These are phyloP conservation scores for Marasmius sp. DNA, from an alignment of 1,284 basidiomycete genomes.

Conservation along the genomic window DNA sequence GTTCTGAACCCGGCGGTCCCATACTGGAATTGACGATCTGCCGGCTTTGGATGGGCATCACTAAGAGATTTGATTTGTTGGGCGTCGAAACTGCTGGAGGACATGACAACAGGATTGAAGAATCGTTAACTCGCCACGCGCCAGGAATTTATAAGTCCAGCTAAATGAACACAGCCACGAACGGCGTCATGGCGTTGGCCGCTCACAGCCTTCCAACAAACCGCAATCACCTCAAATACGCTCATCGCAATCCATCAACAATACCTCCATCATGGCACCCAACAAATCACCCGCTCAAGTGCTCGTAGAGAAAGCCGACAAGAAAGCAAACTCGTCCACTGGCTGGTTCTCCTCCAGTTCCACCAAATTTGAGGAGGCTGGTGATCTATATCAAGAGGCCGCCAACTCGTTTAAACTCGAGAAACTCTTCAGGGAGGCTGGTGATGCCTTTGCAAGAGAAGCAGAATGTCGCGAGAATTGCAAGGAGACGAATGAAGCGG, in stretches of 20 bases:
- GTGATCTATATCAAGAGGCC: constrained; percentile 91
- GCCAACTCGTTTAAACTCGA: constrained; percentile 97
- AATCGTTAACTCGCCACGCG: neutral
- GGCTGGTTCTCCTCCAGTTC: constrained; percentile 86
- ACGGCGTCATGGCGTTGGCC: constrained; percentile 5
- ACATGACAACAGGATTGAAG: constrained; percentile 33
- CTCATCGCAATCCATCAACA: neutral
- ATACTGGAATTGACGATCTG: constrained; percentile 73
- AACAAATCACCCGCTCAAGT: constrained; percentile 64
- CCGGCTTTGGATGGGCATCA: constrained; percentile 65
- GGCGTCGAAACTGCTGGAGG: constrained; percentile 36
- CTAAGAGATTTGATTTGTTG: constrained; percentile 47
- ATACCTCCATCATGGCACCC: constrained; percentile 40
- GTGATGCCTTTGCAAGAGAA: constrained; percentile 85
- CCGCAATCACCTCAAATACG: neutral
- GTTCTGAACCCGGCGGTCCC: constrained; percentile 97
- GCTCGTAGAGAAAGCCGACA: constrained; percentile 86
- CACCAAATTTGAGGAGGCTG: constrained; percentile 89
- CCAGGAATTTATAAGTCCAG: neutral
- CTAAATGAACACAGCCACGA: constrained; percentile 1
- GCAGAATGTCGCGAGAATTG: constrained; percentile 89
- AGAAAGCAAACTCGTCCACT: constrained; percentile 81
- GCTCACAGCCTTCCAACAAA: neutral
- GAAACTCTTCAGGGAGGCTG: constrained; percentile 88
- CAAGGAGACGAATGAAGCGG: constrained; percentile 88